Base-by-base conservation (phyloP, 2,329 filamentous ascomycete genomes). In the Torrubiella hemipterigena region DNA sequence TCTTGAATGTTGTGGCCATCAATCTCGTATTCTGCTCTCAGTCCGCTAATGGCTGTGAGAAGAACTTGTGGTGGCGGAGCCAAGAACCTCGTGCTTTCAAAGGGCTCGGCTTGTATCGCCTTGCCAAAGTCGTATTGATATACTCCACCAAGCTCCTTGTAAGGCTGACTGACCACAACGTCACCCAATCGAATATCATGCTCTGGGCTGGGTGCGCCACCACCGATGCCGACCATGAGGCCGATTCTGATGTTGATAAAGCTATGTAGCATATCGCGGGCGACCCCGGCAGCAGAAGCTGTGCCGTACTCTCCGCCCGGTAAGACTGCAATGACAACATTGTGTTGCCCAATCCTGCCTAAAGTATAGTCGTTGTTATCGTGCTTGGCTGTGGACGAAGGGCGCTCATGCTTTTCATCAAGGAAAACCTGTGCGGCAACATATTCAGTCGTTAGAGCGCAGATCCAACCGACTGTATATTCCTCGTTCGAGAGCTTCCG, bases 371-470 rank as follows among this genome's bases (percentile, higher is more conserved):
- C 17, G 24, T 50, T 50, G 23, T 38, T 40, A 31, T 51, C 42
- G 6, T 41, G 20, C 2, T 7, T 17, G 48, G 13, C 48, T 43
- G 42, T 52, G 58, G 37, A 58, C 55, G 38, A 52, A 58, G 25
- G 58, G 35, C 42, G 57, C 54, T 41, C 53, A 56, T 3, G 46
- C 48, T 37, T 59, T 59, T 47, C 30, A 19, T 49, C 42, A 3
- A 48, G 40, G 14, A 48, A 42, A 8, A 18, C 31, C 13, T 32
- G 28, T 0, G 44, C 41, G 6, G 44, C 45, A 15, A 41, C 38
- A 7, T 32, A 36, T 18, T 50, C 46, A 1, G 34, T 32, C 1
- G 20, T 18, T 1, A 48, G 25, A 4, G 45, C 43, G 29, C 40
- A 47, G 16, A 49, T 43, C 46, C 43, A 50, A 15, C 44, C 44